A percentile compares a stretch with the other conserved stretches of the same genome.
Conservation (phyloP, 345 rosid species). For the Aquilaria yunnanensis region DNA sequence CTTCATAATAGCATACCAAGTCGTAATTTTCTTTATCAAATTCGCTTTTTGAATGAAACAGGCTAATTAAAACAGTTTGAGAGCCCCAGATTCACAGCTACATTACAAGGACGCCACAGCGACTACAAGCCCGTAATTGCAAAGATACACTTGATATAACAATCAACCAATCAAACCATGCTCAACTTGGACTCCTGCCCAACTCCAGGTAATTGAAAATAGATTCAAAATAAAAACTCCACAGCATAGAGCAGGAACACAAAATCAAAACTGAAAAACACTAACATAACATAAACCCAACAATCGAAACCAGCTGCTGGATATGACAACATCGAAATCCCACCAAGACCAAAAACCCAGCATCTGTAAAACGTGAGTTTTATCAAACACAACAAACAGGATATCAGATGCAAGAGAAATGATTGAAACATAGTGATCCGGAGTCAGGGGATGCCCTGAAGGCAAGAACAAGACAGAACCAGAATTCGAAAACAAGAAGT, state of each 20-base stretch:
- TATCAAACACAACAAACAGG: background rate
- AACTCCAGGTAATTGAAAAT: no score
- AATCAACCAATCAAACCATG: background rate
- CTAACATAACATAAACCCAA: background rate
- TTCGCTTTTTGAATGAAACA: background rate
- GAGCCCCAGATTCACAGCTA: no score
- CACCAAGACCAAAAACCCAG: background rate
- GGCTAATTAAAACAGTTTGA: background rate
- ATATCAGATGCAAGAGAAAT: background rate
- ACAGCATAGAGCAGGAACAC: background rate
- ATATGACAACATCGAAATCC: background rate
- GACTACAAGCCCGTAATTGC: background rate
- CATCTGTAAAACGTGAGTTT: background rate
- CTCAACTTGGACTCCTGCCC: background rate
- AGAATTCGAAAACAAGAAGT: background rate
- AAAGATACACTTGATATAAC: background rate
- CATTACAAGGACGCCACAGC: background rate
- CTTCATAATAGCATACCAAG: background rate
- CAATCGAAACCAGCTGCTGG: slow-evolving; percentile 1
- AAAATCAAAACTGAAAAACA: slow-evolving; percentile 7
- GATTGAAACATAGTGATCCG: background rate
- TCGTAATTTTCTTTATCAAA: background rate
- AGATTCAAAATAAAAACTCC: no score
- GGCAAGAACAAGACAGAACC: slow-evolving; percentile 1
- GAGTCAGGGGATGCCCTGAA: background rate